These are phyloP conservation scores for Pichia thaimueangensis DNA, from an alignment of 805 yeast species.

Conservation along the genomic window DNA sequence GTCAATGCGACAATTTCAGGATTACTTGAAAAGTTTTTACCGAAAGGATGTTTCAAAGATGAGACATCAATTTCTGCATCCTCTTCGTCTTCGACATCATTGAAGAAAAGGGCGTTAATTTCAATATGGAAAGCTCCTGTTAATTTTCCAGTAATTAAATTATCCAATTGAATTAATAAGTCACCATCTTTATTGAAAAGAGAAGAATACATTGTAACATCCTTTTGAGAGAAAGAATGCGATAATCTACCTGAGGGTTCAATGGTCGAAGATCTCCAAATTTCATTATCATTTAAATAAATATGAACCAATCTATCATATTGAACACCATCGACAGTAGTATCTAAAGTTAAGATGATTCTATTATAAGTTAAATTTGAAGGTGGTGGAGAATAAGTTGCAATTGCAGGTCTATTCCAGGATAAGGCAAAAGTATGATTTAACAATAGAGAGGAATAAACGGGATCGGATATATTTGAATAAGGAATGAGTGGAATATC, in stretches of 20 bases:
- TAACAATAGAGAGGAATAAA: conserved; percentile 36
- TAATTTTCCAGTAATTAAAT: conserved; percentile 45
- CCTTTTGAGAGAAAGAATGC: conserved; percentile 51
- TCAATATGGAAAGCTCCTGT: conserved; percentile 56
- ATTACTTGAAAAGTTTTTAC: neutral
- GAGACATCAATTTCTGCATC: conserved; percentile 7
- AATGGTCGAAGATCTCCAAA: conserved; percentile 83
- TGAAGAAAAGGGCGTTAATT: conserved; percentile 46
- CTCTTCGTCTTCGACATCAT: conserved; percentile 17
- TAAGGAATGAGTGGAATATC: conserved; percentile 27
- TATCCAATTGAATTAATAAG: conserved; percentile 58
- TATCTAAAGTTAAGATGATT: conserved; percentile 47
- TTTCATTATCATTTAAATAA: conserved; percentile 52
- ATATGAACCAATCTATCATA: conserved; percentile 62
- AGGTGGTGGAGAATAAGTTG: conserved; percentile 39
- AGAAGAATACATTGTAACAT: conserved; percentile 48
- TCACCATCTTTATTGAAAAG: conserved; percentile 41
- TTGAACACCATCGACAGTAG: conserved; percentile 52
- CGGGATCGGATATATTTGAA: conserved; percentile 25
- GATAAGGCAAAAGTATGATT: conserved; percentile 48
- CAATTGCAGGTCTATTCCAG: conserved; percentile 51
- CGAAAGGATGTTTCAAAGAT: conserved; percentile 1
- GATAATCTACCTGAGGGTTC: conserved; percentile 58
- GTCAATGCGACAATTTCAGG: conserved; percentile 34
- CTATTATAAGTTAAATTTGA: conserved; percentile 39